Conservation (phyloP, 768 basidiomycete species). For the Kockovaella imperatae region DNA sequence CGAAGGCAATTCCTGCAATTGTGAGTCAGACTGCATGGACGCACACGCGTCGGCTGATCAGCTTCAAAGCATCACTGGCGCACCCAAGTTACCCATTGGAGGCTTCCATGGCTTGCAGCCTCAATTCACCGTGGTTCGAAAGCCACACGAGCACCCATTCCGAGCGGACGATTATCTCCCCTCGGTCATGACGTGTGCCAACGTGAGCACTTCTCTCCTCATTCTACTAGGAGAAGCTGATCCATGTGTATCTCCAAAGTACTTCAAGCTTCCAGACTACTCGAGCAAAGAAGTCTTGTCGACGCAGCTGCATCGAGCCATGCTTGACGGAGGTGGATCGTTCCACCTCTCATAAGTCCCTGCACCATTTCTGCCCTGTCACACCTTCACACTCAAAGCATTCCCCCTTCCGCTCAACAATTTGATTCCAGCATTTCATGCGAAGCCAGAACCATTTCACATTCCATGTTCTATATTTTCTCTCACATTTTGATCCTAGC, state of each 20-base stretch:
- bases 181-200: constrained; percentile 92
- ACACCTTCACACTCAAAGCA: too few species aligned
- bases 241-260: constrained; percentile 16
- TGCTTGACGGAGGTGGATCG: constrained; percentile 88
- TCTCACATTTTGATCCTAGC: too few species aligned
- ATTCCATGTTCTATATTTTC: too few species aligned
- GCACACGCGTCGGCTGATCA: not conserved
- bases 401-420: too few species aligned
- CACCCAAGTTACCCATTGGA: constrained; percentile 91
- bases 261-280: constrained; percentile 89
- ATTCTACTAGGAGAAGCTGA: not conserved
- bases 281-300: constrained; percentile 75
- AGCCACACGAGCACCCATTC: constrained; percentile 85
- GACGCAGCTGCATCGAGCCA: constrained; percentile 73
- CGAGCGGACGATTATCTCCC: constrained; percentile 90
- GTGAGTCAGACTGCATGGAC: constrained; percentile 22
- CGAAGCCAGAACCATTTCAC: too few species aligned
- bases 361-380: too few species aligned
- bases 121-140: constrained; percentile 88
- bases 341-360: constrained; percentile 93
- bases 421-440: too few species aligned
- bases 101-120: constrained; percentile 95
- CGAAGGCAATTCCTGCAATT: constrained; percentile 90
- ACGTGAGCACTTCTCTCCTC: constrained; percentile 23
- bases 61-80: constrained; percentile 66